Evolutionary conservation across 495 filamentous ascomycete species (phyloP).

Genomic region (Opeltia flavorubescens): DNA sequence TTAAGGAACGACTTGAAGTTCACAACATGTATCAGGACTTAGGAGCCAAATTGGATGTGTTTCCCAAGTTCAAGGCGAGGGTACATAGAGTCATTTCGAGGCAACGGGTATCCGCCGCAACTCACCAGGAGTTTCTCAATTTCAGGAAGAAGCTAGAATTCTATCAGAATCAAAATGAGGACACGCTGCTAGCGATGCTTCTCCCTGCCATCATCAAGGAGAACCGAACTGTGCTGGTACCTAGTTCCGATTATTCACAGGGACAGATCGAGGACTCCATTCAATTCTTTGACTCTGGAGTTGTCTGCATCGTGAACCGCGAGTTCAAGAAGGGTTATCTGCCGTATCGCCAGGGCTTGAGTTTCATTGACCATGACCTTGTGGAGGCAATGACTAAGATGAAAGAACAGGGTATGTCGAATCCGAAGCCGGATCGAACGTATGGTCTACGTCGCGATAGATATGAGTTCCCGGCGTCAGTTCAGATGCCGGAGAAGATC

Average conservation of each 20-base stretch:
- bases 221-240: neutral
- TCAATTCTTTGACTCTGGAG: neutral
- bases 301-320: neutral
- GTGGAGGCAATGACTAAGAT: too few species aligned
- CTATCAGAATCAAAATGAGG: neutral
- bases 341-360: neutral
- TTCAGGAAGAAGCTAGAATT: neutral
- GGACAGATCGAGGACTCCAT: neutral
- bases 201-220: neutral
- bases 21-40: neutral
- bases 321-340: neutral
- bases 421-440: neutral
- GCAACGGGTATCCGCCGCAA: neutral
- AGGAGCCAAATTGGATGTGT: neutral
- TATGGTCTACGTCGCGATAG: neutral
- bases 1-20: neutral
- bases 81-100: neutral
- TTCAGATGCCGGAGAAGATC: neutral
- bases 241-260: neutral
- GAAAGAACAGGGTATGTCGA: neutral
- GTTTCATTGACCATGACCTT: neutral
- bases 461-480: neutral
- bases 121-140: neutral
- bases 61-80: neutral
- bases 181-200: neutral